Conservation (phyloP, 805 yeast genomes). For the Kazachstania taianensis region DNA sequence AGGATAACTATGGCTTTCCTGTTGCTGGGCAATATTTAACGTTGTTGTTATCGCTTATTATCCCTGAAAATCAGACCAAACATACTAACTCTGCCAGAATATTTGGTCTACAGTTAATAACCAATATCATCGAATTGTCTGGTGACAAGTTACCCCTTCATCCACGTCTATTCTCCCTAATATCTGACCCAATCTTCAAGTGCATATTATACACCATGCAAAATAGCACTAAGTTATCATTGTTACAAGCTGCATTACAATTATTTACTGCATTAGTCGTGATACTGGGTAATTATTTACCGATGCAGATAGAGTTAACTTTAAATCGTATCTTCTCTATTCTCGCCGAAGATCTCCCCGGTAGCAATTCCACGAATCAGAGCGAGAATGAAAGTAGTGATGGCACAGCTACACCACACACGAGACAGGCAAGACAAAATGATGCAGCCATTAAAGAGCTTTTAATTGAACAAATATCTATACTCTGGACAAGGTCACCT, state of each 20-base stretch:
- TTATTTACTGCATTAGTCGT: constrained; percentile 63
- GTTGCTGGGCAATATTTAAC: constrained; percentile 70
- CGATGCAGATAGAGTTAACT: constrained; percentile 72
- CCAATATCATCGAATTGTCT: constrained; percentile 71
- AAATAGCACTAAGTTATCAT: constrained; percentile 53
- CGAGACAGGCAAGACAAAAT: background rate
- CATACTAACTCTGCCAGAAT: constrained; percentile 82
- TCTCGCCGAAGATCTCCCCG: constrained; percentile 25
- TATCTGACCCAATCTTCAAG: constrained; percentile 77
- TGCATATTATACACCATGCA: constrained; percentile 74
- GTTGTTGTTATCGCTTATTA: constrained; percentile 65
- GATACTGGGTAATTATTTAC: constrained; percentile 53
- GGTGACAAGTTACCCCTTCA: constrained; percentile 54
- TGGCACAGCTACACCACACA: background rate
- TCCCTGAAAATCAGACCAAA: constrained; percentile 73
- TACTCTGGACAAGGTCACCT: constrained; percentile 74
- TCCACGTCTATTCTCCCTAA: constrained; percentile 52
- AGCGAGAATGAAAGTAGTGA: background rate
- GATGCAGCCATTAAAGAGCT: constrained; percentile 53
- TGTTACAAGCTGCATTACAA: constrained; percentile 67
- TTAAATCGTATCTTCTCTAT: constrained; percentile 53
- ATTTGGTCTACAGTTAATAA: constrained; percentile 67
- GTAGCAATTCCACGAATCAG: background rate
- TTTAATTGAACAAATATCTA: constrained; percentile 73
- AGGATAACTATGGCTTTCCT: constrained; percentile 53